Evolutionary conservation across 306 rosid species (phyloP), one percentile per base, ranked within the genome.

Genomic region (Cyclanthera cordifolia): DNA sequence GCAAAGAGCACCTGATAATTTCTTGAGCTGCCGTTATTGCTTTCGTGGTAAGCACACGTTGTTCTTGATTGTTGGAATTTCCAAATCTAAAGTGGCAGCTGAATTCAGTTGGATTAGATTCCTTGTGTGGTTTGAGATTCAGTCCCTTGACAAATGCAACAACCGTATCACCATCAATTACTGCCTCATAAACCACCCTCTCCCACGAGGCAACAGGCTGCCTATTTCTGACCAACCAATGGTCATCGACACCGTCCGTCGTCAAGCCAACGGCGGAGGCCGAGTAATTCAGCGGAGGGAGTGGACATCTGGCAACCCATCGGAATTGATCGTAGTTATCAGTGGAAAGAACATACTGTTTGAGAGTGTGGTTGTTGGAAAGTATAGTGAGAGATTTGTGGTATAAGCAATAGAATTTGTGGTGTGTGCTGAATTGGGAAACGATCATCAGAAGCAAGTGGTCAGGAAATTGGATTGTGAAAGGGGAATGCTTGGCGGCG

Each of bases 1-100:
- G 99, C 74, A 94, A 76, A 53, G 55, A 27, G 47, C 99, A 94
- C 86, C 99, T 73, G 56, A 94, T 88, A 16, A 90, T 66, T 76
- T 94, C 99, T 70, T 94, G 99, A 10, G 97, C 95, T 4, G 89
- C 95, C 12, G 90, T 73, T 34, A 94, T 77, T 0, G 95, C 96
- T 16, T 70, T 68, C 1, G 95, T 85, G 0, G 77, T 77, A 17
- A 86, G 78, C 61, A 73, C 74, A 57, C 74, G 64, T 0, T 79
- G 79, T 25, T 71, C 76, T 1, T 77, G 73, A 23, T 71, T 72
- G 16, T 78, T 76, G 19, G 67, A 77, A 39, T 72, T 77, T 21
- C 45, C 73, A 14, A 85, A 12, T 58, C 84, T 89, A 45, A 90
- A 94, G 32, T 82, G 95, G 76, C 99, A 94, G 12, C 80, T 71